These are phyloP conservation scores for Bretziella fagacearum DNA, from an alignment of 2,329 filamentous ascomycete genomes.

Conservation along the genomic window DNA sequence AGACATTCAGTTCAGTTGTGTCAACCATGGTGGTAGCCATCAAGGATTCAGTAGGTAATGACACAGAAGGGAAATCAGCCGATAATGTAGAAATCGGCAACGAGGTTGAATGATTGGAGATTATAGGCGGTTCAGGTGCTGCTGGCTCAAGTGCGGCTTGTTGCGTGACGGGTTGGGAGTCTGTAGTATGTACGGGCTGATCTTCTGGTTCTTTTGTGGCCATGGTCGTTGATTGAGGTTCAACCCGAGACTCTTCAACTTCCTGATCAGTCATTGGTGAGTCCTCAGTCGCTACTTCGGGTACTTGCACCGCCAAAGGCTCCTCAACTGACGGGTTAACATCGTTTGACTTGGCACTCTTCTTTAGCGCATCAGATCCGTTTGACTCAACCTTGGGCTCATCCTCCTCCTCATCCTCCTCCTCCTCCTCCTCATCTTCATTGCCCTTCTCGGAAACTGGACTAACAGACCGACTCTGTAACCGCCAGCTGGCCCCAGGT, in stretches of 20 bases:
- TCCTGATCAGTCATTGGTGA: too few species aligned
- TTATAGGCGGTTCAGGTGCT: not conserved
- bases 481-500: constrained; percentile 54
- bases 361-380: too few species aligned
- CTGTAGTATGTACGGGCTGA: not conserved
- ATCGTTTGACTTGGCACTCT: not conserved
- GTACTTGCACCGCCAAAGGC: too few species aligned
- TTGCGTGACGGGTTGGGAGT: not conserved
- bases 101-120: too few species aligned
- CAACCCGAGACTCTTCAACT: too few species aligned
- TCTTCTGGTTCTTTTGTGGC: not conserved
- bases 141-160: not conserved
- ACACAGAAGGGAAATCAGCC: not conserved
- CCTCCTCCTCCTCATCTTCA: constrained; percentile 13
- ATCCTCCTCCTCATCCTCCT: not conserved
- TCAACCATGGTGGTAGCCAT: not conserved
- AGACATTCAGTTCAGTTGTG: not conserved
- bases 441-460: constrained; percentile 32
- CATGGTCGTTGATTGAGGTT: too few species aligned
- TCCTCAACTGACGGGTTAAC: not conserved
- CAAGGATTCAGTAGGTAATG: too few species aligned
- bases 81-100: not conserved
- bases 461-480: constrained; percentile 53
- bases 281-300: too few species aligned
- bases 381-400: not conserved